Evolutionary conservation across 2,329 filamentous ascomycete genomes (phyloP).

Genomic region (Zalaria sp.): DNA sequence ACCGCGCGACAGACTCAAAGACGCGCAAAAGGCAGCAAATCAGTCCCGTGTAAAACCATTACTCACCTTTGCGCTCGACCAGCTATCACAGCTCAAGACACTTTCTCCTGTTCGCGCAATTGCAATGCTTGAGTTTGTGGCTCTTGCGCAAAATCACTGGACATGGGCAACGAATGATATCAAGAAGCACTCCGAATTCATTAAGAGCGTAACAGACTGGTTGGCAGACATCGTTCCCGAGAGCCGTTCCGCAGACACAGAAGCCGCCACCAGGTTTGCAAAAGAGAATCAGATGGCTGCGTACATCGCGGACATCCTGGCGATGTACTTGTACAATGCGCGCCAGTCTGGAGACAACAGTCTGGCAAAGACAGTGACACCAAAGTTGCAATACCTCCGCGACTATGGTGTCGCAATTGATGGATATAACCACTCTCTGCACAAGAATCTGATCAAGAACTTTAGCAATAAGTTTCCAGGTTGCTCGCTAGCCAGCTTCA

Average conservation of each 20-base stretch:
- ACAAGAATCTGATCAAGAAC: slow-evolving; percentile 73
- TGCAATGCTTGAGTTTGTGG: slow-evolving; percentile 73
- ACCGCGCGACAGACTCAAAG: slow-evolving; percentile 59
- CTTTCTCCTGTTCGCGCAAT: slow-evolving; percentile 53
- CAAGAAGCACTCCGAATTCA: slow-evolving; percentile 58
- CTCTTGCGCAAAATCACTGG: slow-evolving; percentile 85
- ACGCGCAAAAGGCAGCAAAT: slow-evolving; percentile 37
- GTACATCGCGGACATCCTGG: slow-evolving; percentile 72
- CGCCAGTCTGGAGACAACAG: slow-evolving; percentile 58
- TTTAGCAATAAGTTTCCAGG: slow-evolving; percentile 64
- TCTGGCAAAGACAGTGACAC: slow-evolving; percentile 57
- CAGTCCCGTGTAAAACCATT: slow-evolving; percentile 43
- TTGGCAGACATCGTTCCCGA: slow-evolving; percentile 45
- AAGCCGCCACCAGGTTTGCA: slow-evolving; percentile 13
- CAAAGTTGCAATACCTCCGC: slow-evolving; percentile 65
- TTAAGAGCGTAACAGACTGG: slow-evolving; percentile 58
- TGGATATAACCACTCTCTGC: slow-evolving; percentile 75
- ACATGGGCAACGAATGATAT: slow-evolving; percentile 80
- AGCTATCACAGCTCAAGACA: slow-evolving; percentile 48
- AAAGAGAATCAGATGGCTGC: slow-evolving; percentile 50
- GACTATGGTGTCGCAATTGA: slow-evolving; percentile 66
- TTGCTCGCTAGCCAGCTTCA: slow-evolving; percentile 64
- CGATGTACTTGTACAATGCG: slow-evolving; percentile 78
- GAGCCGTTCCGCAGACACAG: slow-evolving; percentile 10
- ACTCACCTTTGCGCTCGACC: slow-evolving; percentile 57